Conservation (phyloP, 257 asterid genomes). For the Solanum paucissectum region DNA sequence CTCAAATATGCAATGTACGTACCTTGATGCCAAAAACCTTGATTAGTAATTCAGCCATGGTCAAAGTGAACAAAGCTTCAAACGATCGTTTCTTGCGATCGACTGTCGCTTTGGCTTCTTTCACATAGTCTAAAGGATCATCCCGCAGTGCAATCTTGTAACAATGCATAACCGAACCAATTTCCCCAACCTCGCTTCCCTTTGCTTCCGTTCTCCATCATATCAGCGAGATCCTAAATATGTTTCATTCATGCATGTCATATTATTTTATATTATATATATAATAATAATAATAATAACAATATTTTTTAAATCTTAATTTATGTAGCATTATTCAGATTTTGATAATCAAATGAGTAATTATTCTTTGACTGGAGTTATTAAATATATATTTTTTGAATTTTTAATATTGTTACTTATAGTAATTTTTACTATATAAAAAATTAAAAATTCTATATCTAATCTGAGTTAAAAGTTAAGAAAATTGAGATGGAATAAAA, state of each 20-base stretch:
- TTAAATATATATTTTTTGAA: too few species aligned
- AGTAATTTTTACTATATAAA: too few species aligned
- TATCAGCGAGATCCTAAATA: neutral
- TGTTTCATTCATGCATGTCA: neutral
- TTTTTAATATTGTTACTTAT: too few species aligned
- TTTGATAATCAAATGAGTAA: too few species aligned
- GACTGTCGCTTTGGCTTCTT: neutral
- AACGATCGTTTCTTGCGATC: constrained; percentile 7
- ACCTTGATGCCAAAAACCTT: constrained; percentile 3
- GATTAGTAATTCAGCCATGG: neutral
- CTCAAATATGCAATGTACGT: neutral
- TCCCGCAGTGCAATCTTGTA: neutral
- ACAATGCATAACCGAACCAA: neutral
- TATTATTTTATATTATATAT: neutral
- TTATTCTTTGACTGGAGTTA: too few species aligned
- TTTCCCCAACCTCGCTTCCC: constrained; percentile 9
- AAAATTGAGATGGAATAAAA: too few species aligned
- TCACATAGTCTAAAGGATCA: constrained; percentile 4
- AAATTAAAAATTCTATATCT: too few species aligned
- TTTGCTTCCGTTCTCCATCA: constrained; percentile 2
- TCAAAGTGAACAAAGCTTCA: neutral
- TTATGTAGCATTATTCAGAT: neutral
- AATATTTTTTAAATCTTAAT: too few species aligned
- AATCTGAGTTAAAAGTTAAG: neutral
- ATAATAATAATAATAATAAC: neutral